These are phyloP conservation scores for Actinomortierella ambigua DNA, from an alignment of 371 early-diverging fungal species.

Conservation along the genomic window DNA sequence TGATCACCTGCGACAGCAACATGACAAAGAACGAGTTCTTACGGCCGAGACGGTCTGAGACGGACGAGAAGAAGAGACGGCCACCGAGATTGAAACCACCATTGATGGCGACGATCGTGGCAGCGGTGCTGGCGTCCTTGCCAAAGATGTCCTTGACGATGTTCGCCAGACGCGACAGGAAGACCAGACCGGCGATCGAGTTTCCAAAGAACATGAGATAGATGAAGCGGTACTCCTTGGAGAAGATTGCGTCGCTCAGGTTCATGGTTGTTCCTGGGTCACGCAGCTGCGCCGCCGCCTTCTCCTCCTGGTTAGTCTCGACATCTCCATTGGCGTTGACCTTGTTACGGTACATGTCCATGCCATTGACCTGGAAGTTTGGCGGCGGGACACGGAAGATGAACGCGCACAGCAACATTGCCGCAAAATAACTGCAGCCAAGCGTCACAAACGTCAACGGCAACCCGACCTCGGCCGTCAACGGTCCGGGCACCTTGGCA, in stretches of 20 bases:
- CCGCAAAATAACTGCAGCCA: constrained; percentile 47
- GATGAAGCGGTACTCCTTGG: constrained; percentile 58
- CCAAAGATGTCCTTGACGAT: constrained; percentile 58
- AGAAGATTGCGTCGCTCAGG: constrained; percentile 53
- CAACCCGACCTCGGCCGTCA: constrained; percentile 52
- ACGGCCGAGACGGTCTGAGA: constrained; percentile 63
- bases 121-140: constrained; percentile 45
- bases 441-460: constrained; percentile 61
- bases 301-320: constrained; percentile 17
- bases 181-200: constrained; percentile 61
- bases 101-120: constrained; percentile 62
- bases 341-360: constrained; percentile 56
- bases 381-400: constrained; percentile 70
- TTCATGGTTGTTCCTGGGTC: constrained; percentile 44
- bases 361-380: constrained; percentile 60
- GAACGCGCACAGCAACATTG: constrained; percentile 38
- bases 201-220: constrained; percentile 64
- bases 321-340: constrained; percentile 22
- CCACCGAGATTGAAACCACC: constrained; percentile 70
- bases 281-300: constrained; percentile 11
- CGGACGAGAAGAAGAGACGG: constrained; percentile 55
- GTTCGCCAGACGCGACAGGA: constrained; percentile 63
- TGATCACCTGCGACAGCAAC: constrained; percentile 53
- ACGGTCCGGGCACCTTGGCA: constrained; percentile 58
- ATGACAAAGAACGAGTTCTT: constrained; percentile 61